Conservation (phyloP, 1,139 yeast genomes). For the Suhomyces bokatorum region DNA sequence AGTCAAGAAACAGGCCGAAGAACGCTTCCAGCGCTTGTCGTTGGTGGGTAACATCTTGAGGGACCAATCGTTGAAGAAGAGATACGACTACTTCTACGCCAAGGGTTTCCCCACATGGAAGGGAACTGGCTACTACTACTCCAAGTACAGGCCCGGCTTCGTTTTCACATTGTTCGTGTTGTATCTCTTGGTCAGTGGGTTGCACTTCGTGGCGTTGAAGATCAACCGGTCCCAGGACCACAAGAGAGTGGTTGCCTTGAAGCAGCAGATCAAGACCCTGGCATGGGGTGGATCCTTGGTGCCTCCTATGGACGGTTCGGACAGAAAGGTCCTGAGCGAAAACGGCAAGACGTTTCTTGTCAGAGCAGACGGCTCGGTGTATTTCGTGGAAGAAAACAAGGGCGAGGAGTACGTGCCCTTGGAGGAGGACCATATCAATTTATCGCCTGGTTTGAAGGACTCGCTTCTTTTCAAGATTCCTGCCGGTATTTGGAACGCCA, state of each 20-base stretch:
- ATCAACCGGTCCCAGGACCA: constrained; percentile 62
- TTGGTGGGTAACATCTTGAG: constrained; percentile 73
- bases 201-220: constrained; percentile 59
- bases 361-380: constrained; percentile 69
- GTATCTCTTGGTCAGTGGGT: constrained; percentile 48
- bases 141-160: constrained; percentile 63
- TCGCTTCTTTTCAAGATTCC: constrained; percentile 54
- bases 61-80: constrained; percentile 57
- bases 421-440: constrained; percentile 42
- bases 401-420: constrained; percentile 34
- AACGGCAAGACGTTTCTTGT: constrained; percentile 63
- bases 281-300: constrained; percentile 62
- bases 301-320: constrained; percentile 51
- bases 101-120: constrained; percentile 88
- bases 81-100: constrained; percentile 81
- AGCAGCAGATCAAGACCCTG: constrained; percentile 49
- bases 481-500: constrained; percentile 42
- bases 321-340: constrained; percentile 38
- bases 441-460: constrained; percentile 52
- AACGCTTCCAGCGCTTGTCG: constrained; percentile 72
- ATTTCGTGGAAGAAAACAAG: constrained; percentile 55
- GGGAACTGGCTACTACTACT: constrained; percentile 51
- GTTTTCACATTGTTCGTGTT: constrained; percentile 52
- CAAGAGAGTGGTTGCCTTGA: constrained; percentile 54
- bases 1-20: constrained; percentile 49